phyloP scores from a whole-genome alignment of 768 basidiomycete species.

The Leccinum fibrillosum region DNA sequence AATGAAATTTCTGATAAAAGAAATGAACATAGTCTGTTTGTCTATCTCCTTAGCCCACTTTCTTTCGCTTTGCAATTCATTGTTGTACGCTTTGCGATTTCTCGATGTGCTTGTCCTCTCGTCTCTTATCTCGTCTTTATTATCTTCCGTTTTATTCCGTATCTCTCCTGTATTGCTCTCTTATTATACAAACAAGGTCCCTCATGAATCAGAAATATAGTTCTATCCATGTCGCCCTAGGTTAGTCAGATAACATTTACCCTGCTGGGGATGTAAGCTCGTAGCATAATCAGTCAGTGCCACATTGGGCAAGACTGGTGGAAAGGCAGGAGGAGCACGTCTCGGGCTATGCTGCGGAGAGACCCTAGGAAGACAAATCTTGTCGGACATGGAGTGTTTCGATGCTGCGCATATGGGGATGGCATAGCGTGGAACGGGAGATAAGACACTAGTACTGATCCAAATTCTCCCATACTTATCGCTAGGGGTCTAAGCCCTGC shows the following conservation, averaged over 20 bases:
- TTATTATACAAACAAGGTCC: constrained; percentile 14
- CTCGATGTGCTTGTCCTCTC: constrained; percentile 26
- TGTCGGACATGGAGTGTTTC: not conserved
- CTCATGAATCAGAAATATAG: not conserved
- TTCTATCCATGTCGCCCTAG: not conserved
- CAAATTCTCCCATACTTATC: not conserved
- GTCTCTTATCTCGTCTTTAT: constrained; percentile 16
- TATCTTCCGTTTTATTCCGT: constrained; percentile 27
- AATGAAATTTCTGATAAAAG: not conserved
- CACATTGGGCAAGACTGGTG: not conserved
- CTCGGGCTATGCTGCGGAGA: not conserved
- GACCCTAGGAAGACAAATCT: not conserved
- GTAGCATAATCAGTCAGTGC: not conserved
- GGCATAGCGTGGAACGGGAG: not conserved
- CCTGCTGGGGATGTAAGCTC: not conserved
- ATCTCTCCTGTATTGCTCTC: constrained; percentile 27
- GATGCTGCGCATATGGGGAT: not conserved
- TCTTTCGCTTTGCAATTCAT: constrained; percentile 8
- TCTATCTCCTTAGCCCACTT: constrained; percentile 7
- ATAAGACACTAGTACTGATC: not conserved
- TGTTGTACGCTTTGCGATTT: constrained; percentile 29
- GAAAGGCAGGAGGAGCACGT: constrained; percentile 6
- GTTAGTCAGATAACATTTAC: not conserved
- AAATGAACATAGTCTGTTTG: not conserved
- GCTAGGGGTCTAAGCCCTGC: constrained; percentile 6